Conservation (phyloP, 2,329 filamentous ascomycete species). For the Pseudogymnoascus sp. region DNA sequence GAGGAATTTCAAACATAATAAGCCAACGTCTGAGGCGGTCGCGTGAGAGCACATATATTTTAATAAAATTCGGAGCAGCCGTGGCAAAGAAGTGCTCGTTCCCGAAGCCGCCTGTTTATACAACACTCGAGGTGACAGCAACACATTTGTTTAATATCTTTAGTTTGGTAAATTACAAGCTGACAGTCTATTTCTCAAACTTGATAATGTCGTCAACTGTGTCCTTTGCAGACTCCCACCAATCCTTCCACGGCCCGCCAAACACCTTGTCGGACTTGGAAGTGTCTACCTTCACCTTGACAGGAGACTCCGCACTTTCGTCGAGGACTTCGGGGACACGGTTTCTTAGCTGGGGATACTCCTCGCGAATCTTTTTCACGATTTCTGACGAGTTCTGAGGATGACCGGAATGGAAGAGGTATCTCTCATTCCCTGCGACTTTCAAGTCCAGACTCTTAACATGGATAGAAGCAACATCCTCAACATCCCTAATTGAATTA, state of each 20-base stretch:
- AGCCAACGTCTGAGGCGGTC: neutral
- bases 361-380: slow-evolving; percentile 45
- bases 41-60: neutral
- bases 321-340: slow-evolving; percentile 37
- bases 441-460: neutral
- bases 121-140: too few relatives aligned
- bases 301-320: slow-evolving; percentile 20
- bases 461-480: too few relatives aligned
- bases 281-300: slow-evolving; percentile 20
- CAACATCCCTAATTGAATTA: too few relatives aligned
- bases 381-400: slow-evolving; percentile 32
- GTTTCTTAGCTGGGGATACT: slow-evolving; percentile 45
- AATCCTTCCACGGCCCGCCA: slow-evolving; percentile 6
- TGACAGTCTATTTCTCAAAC: neutral
- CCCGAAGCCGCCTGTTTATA: too few relatives aligned
- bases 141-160: too few relatives aligned
- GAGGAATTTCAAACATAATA: neutral
- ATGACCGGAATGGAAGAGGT: neutral
- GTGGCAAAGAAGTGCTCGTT: neutral
- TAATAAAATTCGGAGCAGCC: neutral
- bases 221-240: slow-evolving; percentile 11
- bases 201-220: slow-evolving; percentile 13
- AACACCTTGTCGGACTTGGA: slow-evolving; percentile 15
- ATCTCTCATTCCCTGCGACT: slow-evolving; percentile 11
- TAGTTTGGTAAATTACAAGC: too few relatives aligned